A percentile compares a stretch with the other conserved stretches of the same genome.
Evolutionary conservation across 495 filamentous ascomycete genomes (phyloP).

Genomic region (Apodospora peruviana): DNA sequence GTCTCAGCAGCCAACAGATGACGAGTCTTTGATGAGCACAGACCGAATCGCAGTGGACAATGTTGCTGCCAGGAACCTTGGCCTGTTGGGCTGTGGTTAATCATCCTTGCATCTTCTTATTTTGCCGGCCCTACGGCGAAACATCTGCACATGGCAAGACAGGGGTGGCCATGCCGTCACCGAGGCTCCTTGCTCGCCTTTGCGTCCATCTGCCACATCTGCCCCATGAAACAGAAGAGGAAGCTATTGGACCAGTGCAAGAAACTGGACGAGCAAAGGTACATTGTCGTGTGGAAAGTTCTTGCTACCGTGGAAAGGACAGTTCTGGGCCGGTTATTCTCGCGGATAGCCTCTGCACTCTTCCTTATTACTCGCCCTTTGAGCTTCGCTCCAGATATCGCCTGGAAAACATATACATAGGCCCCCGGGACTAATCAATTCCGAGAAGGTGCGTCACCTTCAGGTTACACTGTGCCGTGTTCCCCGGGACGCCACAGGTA

Average conservation of each 20-base stretch:
- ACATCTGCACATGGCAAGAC: conserved; percentile 24
- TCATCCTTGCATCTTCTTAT: conserved; percentile 13
- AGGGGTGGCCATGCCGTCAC: conserved; percentile 14
- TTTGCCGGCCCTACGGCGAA: conserved; percentile 27
- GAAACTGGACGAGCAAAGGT: background rate
- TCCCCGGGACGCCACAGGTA: no score
- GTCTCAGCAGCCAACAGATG: conserved; percentile 7
- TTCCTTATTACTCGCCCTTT: background rate
- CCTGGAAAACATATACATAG: background rate
- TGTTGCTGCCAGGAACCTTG: conserved; percentile 12
- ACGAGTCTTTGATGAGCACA: conserved; percentile 11
- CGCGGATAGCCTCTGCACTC: no score
- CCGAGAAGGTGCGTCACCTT: background rate
- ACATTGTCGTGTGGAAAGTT: conserved; percentile 1
- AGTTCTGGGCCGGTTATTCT: background rate
- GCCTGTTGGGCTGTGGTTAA: conserved; percentile 7
- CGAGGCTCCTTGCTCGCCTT: background rate
- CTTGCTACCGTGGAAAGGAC: background rate
- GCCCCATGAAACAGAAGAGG: conserved; percentile 14
- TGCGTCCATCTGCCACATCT: conserved; percentile 4
- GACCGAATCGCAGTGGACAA: background rate
- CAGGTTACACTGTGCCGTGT: background rate
- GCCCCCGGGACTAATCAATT: background rate
- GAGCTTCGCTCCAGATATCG: background rate
- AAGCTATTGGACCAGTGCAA: conserved; percentile 1